Evolutionary conservation across 1,284 basidiomycete species (phyloP).

Genomic region (Coniophora puteana): DNA sequence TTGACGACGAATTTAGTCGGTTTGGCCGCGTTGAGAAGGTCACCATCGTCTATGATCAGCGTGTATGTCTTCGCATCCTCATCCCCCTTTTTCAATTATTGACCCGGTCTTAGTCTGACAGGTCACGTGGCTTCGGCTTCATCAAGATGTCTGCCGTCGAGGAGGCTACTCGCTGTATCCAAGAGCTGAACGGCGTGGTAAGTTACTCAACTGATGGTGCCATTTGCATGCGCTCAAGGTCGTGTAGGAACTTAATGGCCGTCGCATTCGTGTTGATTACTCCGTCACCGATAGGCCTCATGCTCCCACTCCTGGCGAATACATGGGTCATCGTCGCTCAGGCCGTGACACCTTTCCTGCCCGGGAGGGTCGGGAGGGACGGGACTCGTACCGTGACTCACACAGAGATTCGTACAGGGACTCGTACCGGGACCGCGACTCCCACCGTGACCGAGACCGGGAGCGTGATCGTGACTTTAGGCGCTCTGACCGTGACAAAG

Average conservation of each 20-base stretch:
- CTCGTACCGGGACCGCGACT: constrained; percentile 37
- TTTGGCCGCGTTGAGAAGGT: constrained; percentile 94
- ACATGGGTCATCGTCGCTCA: constrained; percentile 87
- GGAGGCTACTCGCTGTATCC: constrained; percentile 85
- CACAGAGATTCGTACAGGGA: constrained; percentile 37
- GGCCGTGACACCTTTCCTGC: constrained; percentile 57
- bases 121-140: constrained; percentile 97
- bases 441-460: constrained; percentile 47
- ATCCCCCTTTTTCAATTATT: constrained; percentile 8
- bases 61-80: constrained; percentile 54
- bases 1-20: constrained; percentile 90
- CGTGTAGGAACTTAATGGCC: constrained; percentile 85
- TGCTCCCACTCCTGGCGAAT: constrained; percentile 95
- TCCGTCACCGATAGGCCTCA: constrained; percentile 93
- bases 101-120: constrained; percentile 66
- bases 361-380: constrained; percentile 29
- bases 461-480: constrained; percentile 48
- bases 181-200: constrained; percentile 90
- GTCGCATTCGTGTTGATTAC: constrained; percentile 95
- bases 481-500: constrained; percentile 49
- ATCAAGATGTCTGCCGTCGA: constrained; percentile 89
- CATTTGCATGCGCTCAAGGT: constrained; percentile 9
- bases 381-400: constrained; percentile 34
- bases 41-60: constrained; percentile 97
- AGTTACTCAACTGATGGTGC: constrained; percentile 27